Percentiles rank a stretch among this genome's conserved stretches.
Evolutionary conservation across 768 basidiomycete species (phyloP).

Genomic region (Serendipita vermifera): DNA sequence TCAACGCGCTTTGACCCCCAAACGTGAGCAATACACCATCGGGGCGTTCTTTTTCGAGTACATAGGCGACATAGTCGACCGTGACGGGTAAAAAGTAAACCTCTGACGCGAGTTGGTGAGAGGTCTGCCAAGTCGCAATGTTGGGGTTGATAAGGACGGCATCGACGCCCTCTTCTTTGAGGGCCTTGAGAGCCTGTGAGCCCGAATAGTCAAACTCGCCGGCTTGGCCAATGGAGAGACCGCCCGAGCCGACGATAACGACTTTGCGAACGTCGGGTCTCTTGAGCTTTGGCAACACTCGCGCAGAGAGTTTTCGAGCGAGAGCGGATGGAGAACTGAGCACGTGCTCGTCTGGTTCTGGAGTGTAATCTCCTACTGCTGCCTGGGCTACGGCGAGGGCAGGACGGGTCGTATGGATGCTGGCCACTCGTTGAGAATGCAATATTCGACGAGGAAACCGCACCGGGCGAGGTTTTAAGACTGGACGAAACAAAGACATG

Average conservation of each 20-base stretch:
- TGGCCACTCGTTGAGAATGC: neutral
- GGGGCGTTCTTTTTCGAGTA: constrained; percentile 94
- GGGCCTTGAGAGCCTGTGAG: constrained; percentile 95
- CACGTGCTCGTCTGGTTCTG: constrained; percentile 16
- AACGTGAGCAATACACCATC: constrained; percentile 97
- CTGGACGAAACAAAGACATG: constrained; percentile 9
- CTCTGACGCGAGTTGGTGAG: constrained; percentile 89
- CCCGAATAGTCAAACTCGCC: constrained; percentile 99
- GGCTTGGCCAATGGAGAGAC: constrained; percentile 93
- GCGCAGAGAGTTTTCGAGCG: constrained; percentile 84
- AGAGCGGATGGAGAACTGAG: constrained; percentile 91
- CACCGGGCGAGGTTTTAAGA: neutral
- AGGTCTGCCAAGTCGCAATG: constrained; percentile 98
- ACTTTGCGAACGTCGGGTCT: constrained; percentile 90
- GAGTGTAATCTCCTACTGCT: constrained; percentile 17
- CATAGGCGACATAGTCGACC: constrained; percentile 94
- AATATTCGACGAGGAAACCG: neutral
- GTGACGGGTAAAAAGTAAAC: constrained; percentile 98
- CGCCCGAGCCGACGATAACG: constrained; percentile 90
- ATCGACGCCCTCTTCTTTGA: constrained; percentile 87
- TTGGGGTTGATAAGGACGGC: constrained; percentile 97
- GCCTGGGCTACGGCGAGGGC: constrained; percentile 14
- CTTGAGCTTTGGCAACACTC: constrained; percentile 82
- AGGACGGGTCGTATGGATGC: neutral
- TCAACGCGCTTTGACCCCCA: constrained; percentile 94